phyloP scores from a whole-genome alignment of 768 basidiomycete genomes.

The Punctularia strigosozonata region DNA sequence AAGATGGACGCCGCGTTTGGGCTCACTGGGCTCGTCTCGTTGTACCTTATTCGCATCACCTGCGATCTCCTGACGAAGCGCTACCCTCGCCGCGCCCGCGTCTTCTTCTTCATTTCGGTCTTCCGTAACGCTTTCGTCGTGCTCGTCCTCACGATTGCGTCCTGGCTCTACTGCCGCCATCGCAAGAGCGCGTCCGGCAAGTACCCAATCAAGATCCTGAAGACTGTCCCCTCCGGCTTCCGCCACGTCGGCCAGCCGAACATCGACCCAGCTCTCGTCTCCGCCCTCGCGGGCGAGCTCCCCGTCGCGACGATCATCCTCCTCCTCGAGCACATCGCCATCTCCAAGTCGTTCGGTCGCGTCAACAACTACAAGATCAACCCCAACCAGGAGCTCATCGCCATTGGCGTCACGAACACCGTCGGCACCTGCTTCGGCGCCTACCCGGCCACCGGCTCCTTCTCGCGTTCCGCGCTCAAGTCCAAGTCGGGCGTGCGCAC shows the following conservation, averaged over 20 bases:
- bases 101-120: slow-evolving; percentile 71
- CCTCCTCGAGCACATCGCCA: slow-evolving; percentile 92
- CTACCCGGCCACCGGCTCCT: slow-evolving; percentile 95
- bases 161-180: slow-evolving; percentile 75
- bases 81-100: slow-evolving; percentile 53
- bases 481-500: slow-evolving; percentile 97
- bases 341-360: slow-evolving; percentile 93
- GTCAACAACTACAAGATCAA: slow-evolving; percentile 91
- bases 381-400: slow-evolving; percentile 90
- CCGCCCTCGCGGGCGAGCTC: slow-evolving; percentile 61
- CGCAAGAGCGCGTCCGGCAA: slow-evolving; percentile 44
- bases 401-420: slow-evolving; percentile 95
- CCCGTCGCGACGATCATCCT: slow-evolving; percentile 84
- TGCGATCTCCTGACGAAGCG: slow-evolving; percentile 40
- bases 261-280: slow-evolving; percentile 39
- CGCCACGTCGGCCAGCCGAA: slow-evolving; percentile 39
- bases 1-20: slow-evolving; percentile 87
- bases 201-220: slow-evolving; percentile 77
- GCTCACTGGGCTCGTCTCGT: slow-evolving; percentile 52
- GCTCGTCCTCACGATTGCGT: slow-evolving; percentile 73
- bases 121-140: slow-evolving; percentile 82
- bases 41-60: slow-evolving; percentile 56
- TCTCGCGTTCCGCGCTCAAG: slow-evolving; percentile 95
- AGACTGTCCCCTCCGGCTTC: slow-evolving; percentile 77
- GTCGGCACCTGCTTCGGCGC: slow-evolving; percentile 83